phyloP scores from a whole-genome alignment of 129 eudicot genomes.

The Silybum marianum region DNA sequence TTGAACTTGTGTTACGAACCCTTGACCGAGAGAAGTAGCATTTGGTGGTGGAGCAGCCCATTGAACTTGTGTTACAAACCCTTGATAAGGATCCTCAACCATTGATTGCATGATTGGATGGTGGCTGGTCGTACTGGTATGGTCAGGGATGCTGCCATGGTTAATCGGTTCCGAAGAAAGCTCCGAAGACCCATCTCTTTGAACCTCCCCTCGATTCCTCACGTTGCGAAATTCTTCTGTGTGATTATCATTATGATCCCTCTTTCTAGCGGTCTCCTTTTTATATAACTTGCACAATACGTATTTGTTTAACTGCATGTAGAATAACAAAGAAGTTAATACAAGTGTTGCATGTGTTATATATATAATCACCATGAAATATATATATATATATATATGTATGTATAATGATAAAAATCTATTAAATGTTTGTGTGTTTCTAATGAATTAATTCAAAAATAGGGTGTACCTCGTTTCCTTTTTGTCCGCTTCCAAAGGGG shows the following conservation, averaged over 20 bases:
- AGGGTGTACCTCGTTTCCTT: constrained; percentile 11
- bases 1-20: no score
- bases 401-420: no score
- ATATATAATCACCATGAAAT: no score
- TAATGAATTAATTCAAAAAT: neutral
- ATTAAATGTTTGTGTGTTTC: no score
- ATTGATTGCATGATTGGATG: neutral
- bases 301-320: neutral
- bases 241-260: neutral
- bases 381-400: no score
- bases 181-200: neutral
- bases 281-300: neutral
- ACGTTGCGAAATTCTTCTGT: neutral
- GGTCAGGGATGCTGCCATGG: neutral
- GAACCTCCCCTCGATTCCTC: neutral
- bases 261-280: neutral
- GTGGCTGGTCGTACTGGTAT: neutral
- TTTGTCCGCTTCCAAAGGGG: neutral
- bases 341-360: neutral
- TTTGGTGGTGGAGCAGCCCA: no score
- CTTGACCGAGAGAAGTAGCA: neutral
- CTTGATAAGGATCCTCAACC: neutral
- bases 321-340: neutral
- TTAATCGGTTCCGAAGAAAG: neutral
- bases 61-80: neutral